Evolutionary conservation across 768 basidiomycete genomes (phyloP).

Genomic region (Tricholomella constricta): DNA sequence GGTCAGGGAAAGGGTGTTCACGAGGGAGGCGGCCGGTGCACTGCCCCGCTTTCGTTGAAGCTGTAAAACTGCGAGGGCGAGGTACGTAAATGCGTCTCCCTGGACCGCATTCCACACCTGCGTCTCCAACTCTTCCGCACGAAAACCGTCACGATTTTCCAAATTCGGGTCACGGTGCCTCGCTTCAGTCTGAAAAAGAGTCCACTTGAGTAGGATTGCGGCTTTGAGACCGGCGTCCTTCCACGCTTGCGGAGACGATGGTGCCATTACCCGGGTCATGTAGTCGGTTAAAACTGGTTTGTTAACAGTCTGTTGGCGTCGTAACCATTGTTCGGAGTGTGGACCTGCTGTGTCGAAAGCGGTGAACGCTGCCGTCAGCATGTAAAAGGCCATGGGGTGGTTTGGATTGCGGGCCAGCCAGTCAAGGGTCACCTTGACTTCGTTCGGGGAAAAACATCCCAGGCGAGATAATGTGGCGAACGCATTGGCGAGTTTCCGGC

Average conservation of each 20-base stretch:
- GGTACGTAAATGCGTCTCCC: conserved; percentile 77
- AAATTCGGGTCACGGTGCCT: conserved; percentile 68
- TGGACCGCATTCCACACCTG: conserved; percentile 85
- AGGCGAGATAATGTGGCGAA: conserved; percentile 64
- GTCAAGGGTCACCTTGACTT: conserved; percentile 65
- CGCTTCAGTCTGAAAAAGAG: conserved; percentile 78
- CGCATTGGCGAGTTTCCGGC: conserved; percentile 64
- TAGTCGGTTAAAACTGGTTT: conserved; percentile 50
- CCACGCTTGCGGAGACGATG: conserved; percentile 53
- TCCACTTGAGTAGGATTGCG: conserved; percentile 81
- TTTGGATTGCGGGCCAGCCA: conserved; percentile 70
- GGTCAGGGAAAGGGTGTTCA: conserved; percentile 33
- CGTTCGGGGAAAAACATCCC: conserved; percentile 59
- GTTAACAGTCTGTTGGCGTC: conserved; percentile 49
- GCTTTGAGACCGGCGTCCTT: conserved; percentile 72
- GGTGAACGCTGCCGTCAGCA: conserved; percentile 64
- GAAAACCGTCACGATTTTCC: conserved; percentile 65
- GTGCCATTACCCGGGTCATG: conserved; percentile 60
- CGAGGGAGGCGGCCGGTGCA: conserved; percentile 36
- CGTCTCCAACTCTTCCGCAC: conserved; percentile 77
- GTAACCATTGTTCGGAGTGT: conserved; percentile 40
- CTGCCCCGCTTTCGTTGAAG: conserved; percentile 47
- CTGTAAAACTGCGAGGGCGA: conserved; percentile 60
- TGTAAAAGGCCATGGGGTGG: conserved; percentile 68
- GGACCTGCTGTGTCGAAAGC: conserved; percentile 71